phyloP scores from a whole-genome alignment of 139 green algal species.

The Tetraselmis chui region DNA sequence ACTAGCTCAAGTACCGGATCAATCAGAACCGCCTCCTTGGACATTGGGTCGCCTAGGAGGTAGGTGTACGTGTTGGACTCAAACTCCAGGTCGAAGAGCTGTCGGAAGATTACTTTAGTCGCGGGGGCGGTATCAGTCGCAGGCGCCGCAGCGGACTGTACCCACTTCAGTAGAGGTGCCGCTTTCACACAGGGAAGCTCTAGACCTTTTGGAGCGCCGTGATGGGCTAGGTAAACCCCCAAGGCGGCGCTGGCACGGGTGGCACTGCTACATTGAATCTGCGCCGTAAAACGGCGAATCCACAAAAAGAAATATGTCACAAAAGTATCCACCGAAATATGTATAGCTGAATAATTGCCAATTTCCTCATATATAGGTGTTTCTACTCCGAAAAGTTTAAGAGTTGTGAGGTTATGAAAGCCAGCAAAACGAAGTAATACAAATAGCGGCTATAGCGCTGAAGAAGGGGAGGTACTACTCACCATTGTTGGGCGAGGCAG shows the following conservation, averaged over 20 bases:
- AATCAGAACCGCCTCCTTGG: constrained; percentile 44
- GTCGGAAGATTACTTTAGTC: constrained; percentile 34
- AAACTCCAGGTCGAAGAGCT: constrained; percentile 48
- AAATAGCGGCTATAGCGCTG: no score
- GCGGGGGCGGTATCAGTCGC: not conserved
- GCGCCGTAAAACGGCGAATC: no score
- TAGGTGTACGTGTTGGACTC: constrained; percentile 56
- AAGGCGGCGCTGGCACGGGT: not conserved
- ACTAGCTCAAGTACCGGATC: constrained; percentile 56
- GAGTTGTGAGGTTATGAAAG: no score
- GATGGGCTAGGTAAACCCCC: not conserved
- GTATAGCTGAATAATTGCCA: no score
- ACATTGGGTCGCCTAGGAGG: constrained; percentile 34
- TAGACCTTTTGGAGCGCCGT: not conserved
- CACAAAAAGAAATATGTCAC: no score
- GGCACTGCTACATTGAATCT: not conserved
- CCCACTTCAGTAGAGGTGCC: not conserved
- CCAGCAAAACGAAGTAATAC: no score
- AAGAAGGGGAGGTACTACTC: not conserved
- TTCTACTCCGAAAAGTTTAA: no score
- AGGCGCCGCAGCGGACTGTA: not conserved
- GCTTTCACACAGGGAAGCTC: not conserved
- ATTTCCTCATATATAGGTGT: no score
- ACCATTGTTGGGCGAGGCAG: not conserved
- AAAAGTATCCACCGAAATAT: no score